Percentiles rank a stretch among this genome's conserved stretches.
Evolutionary conservation across 345 rosid species (phyloP).

Genomic region (Salix purpurea): DNA sequence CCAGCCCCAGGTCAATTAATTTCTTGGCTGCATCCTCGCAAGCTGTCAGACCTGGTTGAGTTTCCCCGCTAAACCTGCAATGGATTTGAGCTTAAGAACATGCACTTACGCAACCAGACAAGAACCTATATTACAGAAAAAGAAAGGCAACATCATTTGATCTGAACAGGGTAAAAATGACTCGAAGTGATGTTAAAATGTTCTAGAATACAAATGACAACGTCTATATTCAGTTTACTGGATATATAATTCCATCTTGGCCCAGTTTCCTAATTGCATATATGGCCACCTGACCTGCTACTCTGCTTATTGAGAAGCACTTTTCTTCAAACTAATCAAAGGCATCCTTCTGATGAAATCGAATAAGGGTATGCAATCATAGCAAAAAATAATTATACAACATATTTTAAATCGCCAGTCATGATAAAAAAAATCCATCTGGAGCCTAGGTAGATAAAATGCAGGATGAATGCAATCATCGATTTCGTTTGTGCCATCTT

Average conservation of each 20-base stretch:
- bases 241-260: not conserved
- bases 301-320: not conserved
- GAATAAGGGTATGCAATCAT: not conserved
- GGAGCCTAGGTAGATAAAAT: not conserved
- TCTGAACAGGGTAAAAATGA: not conserved
- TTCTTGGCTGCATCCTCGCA: constrained; percentile 72
- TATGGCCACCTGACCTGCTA: constrained; percentile 8
- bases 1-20: constrained; percentile 54
- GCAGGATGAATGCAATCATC: no score
- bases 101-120: not conserved
- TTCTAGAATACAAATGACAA: not conserved
- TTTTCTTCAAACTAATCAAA: not conserved
- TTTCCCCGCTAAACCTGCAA: constrained; percentile 46
- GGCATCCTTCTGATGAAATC: not conserved
- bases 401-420: not conserved
- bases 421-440: not conserved
- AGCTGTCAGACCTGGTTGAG: constrained; percentile 56
- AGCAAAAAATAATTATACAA: not conserved
- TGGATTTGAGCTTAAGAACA: not conserved
- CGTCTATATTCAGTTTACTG: no score
- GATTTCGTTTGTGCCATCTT: not conserved
- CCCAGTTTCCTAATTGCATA: not conserved
- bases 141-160: not conserved
- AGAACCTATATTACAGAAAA: not conserved
- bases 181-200: not conserved